Evolutionary conservation across 1,139 yeast species (phyloP).

Genomic region (Taiozyma onychis): DNA sequence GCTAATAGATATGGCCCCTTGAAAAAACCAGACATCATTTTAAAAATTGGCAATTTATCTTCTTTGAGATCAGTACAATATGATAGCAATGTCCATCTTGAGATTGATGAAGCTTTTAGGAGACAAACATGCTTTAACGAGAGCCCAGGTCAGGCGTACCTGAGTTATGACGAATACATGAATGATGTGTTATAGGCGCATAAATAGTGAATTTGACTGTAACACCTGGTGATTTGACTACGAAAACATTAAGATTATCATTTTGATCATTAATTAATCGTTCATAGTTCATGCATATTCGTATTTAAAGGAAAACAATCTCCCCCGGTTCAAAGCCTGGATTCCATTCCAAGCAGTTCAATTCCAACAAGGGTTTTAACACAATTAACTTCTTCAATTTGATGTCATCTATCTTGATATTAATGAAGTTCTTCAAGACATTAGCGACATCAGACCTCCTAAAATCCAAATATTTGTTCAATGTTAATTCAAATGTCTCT

Average conservation of each 20-base stretch:
- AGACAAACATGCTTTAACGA: not conserved
- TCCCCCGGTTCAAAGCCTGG: not conserved
- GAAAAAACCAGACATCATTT: slow-evolving; percentile 13
- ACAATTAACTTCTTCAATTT: not conserved
- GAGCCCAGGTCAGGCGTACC: not conserved
- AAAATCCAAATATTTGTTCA: not conserved
- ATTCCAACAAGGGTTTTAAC: not conserved
- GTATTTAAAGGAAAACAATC: not conserved
- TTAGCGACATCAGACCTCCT: not conserved
- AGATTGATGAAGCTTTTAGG: not conserved
- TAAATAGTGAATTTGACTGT: not conserved
- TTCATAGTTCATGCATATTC: not conserved
- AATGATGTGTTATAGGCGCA: not conserved
- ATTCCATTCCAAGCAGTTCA: not conserved
- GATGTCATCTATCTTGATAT: not conserved
- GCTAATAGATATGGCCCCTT: slow-evolving; percentile 16
- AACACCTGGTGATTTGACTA: not conserved
- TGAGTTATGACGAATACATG: not conserved
- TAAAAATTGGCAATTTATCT: slow-evolving; percentile 9
- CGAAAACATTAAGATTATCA: not conserved
- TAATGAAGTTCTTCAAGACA: not conserved
- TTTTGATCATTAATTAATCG: not conserved
- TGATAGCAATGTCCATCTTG: not conserved
- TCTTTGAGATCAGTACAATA: not conserved
- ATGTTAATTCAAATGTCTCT: not conserved